These are phyloP conservation scores for Eryngium alpinum DNA, from an alignment of 140 eudicot species.

Conservation along the genomic window DNA sequence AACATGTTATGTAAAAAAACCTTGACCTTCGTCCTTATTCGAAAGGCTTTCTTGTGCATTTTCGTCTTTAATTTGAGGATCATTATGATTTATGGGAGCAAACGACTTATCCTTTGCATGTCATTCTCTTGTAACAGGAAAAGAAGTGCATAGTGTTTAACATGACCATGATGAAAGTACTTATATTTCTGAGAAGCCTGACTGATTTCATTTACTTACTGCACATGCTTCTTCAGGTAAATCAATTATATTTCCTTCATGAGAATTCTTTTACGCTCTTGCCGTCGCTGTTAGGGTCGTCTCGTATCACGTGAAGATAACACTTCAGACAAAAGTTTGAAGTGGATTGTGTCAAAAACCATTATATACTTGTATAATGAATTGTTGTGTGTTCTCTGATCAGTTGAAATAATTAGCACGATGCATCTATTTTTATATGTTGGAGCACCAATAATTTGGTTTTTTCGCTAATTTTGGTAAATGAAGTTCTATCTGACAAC, in stretches of 20 bases:
- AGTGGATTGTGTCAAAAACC: neutral
- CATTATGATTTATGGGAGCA: neutral
- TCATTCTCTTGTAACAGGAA: conserved; percentile 34
- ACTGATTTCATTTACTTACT: conserved; percentile 66
- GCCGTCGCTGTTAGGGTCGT: neutral
- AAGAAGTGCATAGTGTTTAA: conserved; percentile 51
- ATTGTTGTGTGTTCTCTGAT: neutral
- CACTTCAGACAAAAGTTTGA: neutral
- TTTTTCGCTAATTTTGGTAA: neutral
- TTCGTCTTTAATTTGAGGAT: neutral
- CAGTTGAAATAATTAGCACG: neutral
- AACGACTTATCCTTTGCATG: neutral
- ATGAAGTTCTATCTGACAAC: neutral
- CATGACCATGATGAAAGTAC: conserved; percentile 42
- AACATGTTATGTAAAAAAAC: neutral
- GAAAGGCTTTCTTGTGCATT: neutral
- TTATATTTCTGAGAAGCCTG: conserved; percentile 57
- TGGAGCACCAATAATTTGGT: too few relatives aligned
- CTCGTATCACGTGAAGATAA: neutral
- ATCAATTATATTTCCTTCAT: neutral
- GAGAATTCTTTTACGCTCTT: neutral
- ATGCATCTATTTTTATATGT: neutral
- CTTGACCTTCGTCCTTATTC: neutral
- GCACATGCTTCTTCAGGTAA: conserved; percentile 85
- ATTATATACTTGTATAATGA: neutral